Base-by-base conservation (phyloP, 1,284 basidiomycete species). In the Pseudomicrostroma phylloplanum region DNA sequence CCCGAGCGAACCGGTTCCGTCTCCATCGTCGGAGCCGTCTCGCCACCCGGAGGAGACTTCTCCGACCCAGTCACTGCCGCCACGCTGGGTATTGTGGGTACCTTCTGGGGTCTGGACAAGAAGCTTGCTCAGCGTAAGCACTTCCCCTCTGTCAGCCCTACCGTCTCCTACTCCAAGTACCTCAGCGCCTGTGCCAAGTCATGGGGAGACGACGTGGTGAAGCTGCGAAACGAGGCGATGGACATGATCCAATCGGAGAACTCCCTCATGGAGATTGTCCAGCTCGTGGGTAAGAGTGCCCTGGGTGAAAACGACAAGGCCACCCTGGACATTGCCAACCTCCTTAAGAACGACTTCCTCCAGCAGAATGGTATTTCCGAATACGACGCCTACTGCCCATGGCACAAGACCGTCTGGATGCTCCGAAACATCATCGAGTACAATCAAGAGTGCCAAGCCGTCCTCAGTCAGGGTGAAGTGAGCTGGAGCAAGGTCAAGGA, bases 121-220 rank as follows among this genome's bases (percentile, higher is more conserved):
- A 93, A 93, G 80, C 87, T 98, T 62, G 93, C 93, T 1, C 93
- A 98, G 80, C 87, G 94, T 70, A 97, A 94, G 80, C 91, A 97
- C 80, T 97, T 97, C 85, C 93, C 93, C 1, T 96, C 92, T 36
- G 94, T 99, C 80, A 97, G 98, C 83, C 98, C 96, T 94, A 94
- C 89, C 76, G 83, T 94, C 21, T 98, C 96, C 7, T 98, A 98
- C 82, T 98, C 94, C 60, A 98, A 98, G 81, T 98, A 98, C 83
- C 90, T 90, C 71, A 92, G 92, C 79, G 87, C 94, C 7, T 48
- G 46, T 23, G 17, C 46, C 46, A 48, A 48, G 46, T n/a, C 46
- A 4, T 48, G 46, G 46, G 46, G 46, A n/a, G 46, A 48, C 46
- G 46, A 48, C 7, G 23, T 23, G 46, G 86, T 96, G 58, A 89